These are phyloP conservation scores for Discostella stelligera DNA, from an alignment of 352 stramenopile species.

Conservation along the genomic window DNA sequence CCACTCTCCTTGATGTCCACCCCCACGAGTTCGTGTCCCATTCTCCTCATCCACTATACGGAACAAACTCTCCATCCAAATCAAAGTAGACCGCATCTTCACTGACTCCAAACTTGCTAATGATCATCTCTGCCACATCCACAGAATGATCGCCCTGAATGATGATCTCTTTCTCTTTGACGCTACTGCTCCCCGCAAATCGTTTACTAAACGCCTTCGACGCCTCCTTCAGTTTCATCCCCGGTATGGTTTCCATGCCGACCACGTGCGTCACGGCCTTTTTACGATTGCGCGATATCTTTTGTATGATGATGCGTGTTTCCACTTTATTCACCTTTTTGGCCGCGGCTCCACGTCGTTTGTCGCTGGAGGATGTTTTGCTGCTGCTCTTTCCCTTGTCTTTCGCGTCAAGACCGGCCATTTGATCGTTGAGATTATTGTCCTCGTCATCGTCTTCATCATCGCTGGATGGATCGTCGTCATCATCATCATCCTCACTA, in stretches of 20 bases:
- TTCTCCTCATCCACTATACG: conserved; percentile 22
- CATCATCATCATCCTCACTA: conserved; percentile 41
- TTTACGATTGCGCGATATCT: conserved; percentile 69
- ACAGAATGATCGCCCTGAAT: conserved; percentile 84
- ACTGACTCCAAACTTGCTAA: conserved; percentile 72
- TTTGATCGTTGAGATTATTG: conserved; percentile 27
- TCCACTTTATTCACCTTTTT: conserved; percentile 67
- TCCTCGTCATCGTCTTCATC: conserved; percentile 15
- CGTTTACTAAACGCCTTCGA: conserved; percentile 78
- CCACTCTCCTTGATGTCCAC: background rate
- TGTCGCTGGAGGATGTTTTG: conserved; percentile 45
- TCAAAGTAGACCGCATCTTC: conserved; percentile 72
- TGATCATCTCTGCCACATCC: conserved; percentile 78
- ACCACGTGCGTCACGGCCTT: conserved; percentile 75
- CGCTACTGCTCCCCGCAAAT: conserved; percentile 75
- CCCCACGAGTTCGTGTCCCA: background rate
- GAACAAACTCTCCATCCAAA: conserved; percentile 64
- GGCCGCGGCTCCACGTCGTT: conserved; percentile 68
- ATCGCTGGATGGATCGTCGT: conserved; percentile 3
- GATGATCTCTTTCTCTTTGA: conserved; percentile 84
- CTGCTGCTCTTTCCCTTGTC: background rate
- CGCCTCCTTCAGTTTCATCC: conserved; percentile 81
- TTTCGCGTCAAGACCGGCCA: conserved; percentile 33
- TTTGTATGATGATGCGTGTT: conserved; percentile 78
- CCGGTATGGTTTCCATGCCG: conserved; percentile 76